These are phyloP conservation scores for Linnemannia zychae DNA, from an alignment of 192 early-diverging fungal species.

Conservation along the genomic window DNA sequence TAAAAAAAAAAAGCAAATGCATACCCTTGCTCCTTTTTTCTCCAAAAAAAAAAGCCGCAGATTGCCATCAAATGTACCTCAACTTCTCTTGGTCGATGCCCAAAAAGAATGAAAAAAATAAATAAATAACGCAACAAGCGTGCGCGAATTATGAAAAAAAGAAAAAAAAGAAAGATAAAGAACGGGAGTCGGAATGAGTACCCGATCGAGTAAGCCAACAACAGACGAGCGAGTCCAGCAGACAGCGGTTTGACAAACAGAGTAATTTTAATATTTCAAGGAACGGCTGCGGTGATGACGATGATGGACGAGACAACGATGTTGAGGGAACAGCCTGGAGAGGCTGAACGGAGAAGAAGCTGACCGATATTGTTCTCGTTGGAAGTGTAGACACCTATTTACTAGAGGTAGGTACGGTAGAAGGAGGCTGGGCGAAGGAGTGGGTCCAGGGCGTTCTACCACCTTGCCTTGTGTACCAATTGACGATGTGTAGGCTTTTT, in stretches of 20 bases:
- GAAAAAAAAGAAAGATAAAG: neutral
- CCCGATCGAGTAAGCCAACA: neutral
- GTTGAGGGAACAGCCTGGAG: no score
- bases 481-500: no score
- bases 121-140: neutral
- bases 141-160: neutral
- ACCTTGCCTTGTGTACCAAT: no score
- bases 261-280: neutral
- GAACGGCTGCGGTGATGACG: neutral
- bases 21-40: neutral
- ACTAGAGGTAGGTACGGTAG: no score
- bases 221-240: neutral
- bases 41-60: neutral
- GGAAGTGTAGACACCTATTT: no score
- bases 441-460: no score
- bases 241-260: constrained; percentile 1
- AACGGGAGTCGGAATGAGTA: neutral
- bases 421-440: no score
- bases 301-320: no score
- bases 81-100: neutral
- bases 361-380: no score
- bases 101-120: neutral
- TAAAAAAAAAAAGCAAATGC: no score
- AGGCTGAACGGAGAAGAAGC: no score
- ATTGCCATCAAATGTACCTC: neutral